Conservation (phyloP, 495 filamentous ascomycete genomes). For the Clavariopsis aquatica region DNA sequence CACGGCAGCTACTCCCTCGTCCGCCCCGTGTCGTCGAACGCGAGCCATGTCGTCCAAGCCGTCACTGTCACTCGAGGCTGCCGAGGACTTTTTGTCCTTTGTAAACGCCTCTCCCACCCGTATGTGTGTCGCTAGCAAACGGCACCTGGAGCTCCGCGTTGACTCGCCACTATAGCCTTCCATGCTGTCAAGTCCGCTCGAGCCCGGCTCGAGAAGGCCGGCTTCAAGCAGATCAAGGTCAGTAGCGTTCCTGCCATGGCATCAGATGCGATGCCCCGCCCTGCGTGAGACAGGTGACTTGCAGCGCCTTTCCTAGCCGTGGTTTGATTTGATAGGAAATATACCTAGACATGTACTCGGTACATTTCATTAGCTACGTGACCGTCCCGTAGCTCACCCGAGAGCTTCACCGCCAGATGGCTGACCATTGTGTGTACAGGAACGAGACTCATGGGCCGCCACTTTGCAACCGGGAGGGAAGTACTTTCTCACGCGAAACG, state of each 20-base stretch:
- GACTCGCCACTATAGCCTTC: slow-evolving; percentile 64
- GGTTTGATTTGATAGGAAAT: no score
- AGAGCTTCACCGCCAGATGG: not conserved
- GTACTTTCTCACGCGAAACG: slow-evolving; percentile 95
- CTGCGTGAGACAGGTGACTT: no score
- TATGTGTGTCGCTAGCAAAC: slow-evolving; percentile 50
- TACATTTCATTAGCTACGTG: not conserved
- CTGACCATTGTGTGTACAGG: slow-evolving; percentile 49
- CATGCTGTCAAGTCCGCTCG: slow-evolving; percentile 85
- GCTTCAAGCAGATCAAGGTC: slow-evolving; percentile 83
- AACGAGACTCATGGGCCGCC: slow-evolving; percentile 85
- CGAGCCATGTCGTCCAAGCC: slow-evolving; percentile 39
- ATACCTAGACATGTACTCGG: not conserved
- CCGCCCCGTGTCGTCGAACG: slow-evolving; percentile 3
- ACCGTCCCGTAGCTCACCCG: not conserved
- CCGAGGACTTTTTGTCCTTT: slow-evolving; percentile 86
- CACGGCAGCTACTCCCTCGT: not conserved
- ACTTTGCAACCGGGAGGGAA: slow-evolving; percentile 82
- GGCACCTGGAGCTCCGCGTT: slow-evolving; percentile 18
- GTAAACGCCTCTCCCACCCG: slow-evolving; percentile 94
- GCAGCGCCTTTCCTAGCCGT: no score
- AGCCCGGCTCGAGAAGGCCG: slow-evolving; percentile 71
- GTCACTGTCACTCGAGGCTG: slow-evolving; percentile 52
- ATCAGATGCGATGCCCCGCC: not conserved
- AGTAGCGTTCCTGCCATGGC: slow-evolving; percentile 10